Percentiles rank a stretch among this genome's conserved stretches.
phyloP scores from a whole-genome alignment of 371 early-diverging fungal genomes.

The Mucor irregularis region DNA sequence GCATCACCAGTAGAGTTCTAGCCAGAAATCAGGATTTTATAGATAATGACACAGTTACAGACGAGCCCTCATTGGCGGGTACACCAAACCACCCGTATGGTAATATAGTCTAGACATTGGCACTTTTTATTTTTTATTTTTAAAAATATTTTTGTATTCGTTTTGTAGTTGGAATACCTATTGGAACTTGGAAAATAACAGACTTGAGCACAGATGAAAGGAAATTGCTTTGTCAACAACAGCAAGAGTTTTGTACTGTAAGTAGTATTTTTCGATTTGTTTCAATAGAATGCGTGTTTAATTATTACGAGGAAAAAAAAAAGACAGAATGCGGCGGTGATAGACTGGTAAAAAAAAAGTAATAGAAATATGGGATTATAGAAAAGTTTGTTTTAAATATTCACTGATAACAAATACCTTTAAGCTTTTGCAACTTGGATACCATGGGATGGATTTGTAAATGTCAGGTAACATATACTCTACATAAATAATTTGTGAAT shows the following conservation, averaged over 20 bases:
- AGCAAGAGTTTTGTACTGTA: constrained; percentile 15
- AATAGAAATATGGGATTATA: not conserved
- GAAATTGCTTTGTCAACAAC: constrained; percentile 2
- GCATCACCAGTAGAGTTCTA: too few species aligned
- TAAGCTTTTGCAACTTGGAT: constrained; percentile 11
- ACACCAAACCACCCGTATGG: constrained; percentile 7
- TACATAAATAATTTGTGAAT: not conserved
- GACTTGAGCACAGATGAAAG: constrained; percentile 6
- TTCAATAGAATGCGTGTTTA: not conserved
- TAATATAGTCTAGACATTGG: too few species aligned
- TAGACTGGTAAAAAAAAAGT: constrained; percentile 1
- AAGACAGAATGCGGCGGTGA: constrained; percentile 17
- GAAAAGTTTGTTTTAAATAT: not conserved
- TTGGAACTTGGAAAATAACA: constrained; percentile 15
- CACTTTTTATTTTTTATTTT: not conserved
- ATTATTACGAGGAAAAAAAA: too few species aligned
- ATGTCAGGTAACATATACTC: constrained; percentile 20
- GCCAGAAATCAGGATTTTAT: too few species aligned
- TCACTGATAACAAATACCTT: not conserved
- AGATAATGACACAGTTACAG: too few species aligned
- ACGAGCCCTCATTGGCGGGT: too few species aligned
- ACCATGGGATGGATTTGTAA: constrained; percentile 19
- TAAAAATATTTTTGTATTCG: not conserved
- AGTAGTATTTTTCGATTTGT: not conserved
- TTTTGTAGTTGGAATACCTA: constrained; percentile 19